Evolutionary conservation across 257 asterid species (phyloP), one percentile per base, ranked within the genome.

Genomic region (Thymus quinquecostatus): DNA sequence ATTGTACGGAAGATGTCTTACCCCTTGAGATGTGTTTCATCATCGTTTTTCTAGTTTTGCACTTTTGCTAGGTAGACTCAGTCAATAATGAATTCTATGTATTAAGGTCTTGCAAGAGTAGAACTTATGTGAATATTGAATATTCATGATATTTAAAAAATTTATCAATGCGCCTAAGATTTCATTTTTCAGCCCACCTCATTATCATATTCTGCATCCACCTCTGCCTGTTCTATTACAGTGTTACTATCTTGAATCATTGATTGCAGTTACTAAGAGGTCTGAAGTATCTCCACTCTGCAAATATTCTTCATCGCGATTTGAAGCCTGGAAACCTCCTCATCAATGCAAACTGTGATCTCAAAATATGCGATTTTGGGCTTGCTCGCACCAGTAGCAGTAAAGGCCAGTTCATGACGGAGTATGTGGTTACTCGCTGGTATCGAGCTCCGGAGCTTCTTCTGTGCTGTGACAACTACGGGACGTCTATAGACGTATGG

Each of bases 381-480:
- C 86, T 86, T 7, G 92, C 92, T 40, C 89, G 92, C 10, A 82
- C 89, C 8, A 84, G 74, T 75, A 78, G 73, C 75, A 77, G 81
- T 30, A 78, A 81, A 79, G 87, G 81, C 8, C 89, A 86, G 75
- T 86, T 84, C 81, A 84, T 86, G 92, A 86, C 91, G 8, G 91
- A 84, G 70, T 86, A 84, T 30, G 92, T 86, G 4, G 92, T 82
- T 55, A 84, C 92, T 10, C 89, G 92, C 56, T 86, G 92, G 92
- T 84, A 86, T 21, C 82, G 92, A 10, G 89, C 92, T 6, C 92
- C 92, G 0, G 92, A 86, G 78, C 89, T 86, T 47, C 92, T 86
- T 43, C 92, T 86, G 58, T 84, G 85, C 81, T 84, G 89, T 47
- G 92, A 86, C 76, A 80, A 84, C 71, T 86, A 86, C 3, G 89